These are phyloP conservation scores for Coemansia biformis DNA, from an alignment of 192 early-diverging fungal genomes.

Conservation along the genomic window DNA sequence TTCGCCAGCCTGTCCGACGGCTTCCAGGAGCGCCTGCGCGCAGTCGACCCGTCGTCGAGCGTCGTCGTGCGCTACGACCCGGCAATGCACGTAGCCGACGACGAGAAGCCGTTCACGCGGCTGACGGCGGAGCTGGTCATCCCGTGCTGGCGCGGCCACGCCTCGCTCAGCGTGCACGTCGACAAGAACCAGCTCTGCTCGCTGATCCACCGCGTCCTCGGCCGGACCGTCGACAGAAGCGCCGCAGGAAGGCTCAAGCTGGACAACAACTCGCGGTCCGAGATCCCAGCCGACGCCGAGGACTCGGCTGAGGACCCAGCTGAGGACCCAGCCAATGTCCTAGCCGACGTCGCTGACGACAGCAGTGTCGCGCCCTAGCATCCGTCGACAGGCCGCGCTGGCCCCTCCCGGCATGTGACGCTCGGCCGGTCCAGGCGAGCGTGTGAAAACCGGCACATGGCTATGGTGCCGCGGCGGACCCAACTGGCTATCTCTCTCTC, in stretches of 20 bases:
- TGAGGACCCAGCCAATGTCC: no score
- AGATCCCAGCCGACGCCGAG: neutral
- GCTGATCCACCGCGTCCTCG: constrained; percentile 50
- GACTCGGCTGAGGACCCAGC: no score
- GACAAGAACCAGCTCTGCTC: constrained; percentile 69
- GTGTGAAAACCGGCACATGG: no score
- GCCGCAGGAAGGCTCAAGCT: constrained; percentile 18
- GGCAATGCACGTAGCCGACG: constrained; percentile 12
- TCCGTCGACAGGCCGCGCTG: no score
- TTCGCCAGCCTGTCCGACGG: constrained; percentile 46
- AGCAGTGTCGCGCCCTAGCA: no score
- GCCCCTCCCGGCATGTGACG: no score
- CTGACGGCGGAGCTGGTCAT: constrained; percentile 51
- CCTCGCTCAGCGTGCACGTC: constrained; percentile 67
- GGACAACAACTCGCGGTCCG: constrained; percentile 32
- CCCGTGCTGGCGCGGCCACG: constrained; percentile 69
- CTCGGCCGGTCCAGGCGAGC: no score
- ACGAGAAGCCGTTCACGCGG: constrained; percentile 34
- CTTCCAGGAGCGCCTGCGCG: constrained; percentile 31
- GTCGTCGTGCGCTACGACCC: constrained; percentile 56
- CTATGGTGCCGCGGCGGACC: no score
- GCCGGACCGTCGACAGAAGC: constrained; percentile 26
- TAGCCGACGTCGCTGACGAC: no score
- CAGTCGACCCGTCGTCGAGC: constrained; percentile 52
- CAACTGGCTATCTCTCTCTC: no score